Evolutionary conservation across 495 filamentous ascomycete genomes (phyloP).

Genomic region (Poronia punctata): DNA sequence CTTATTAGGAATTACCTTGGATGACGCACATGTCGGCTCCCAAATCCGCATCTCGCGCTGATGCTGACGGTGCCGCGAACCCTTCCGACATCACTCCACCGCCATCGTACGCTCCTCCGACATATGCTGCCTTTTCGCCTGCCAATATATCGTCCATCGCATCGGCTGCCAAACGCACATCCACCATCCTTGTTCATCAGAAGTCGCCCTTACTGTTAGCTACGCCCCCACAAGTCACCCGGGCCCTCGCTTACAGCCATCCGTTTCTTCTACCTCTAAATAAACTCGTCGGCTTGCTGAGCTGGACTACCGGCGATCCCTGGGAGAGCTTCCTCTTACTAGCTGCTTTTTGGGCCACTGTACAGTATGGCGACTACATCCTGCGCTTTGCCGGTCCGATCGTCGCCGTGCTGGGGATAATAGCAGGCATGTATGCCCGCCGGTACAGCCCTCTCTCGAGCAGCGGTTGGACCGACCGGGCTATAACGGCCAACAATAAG

Average conservation of each 20-base stretch:
- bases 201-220: conserved; percentile 90
- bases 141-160: conserved; percentile 59
- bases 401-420: conserved; percentile 67
- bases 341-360: conserved; percentile 72
- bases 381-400: conserved; percentile 77
- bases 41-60: conserved; percentile 20
- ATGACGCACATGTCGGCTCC: conserved; percentile 44
- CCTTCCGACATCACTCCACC: conserved; percentile 28
- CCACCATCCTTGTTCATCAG: conserved; percentile 89
- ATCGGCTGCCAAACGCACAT: conserved; percentile 66
- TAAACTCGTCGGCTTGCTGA: conserved; percentile 71
- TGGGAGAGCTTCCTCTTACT: conserved; percentile 96
- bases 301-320: conserved; percentile 87
- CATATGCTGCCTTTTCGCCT: conserved; percentile 81
- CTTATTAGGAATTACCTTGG: conserved; percentile 39
- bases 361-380: conserved; percentile 77
- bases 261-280: conserved; percentile 86
- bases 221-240: conserved; percentile 87
- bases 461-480: conserved; percentile 58
- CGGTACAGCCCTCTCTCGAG: conserved; percentile 87
- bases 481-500: conserved; percentile 14
- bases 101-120: conserved; percentile 52
- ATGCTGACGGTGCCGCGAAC: conserved; percentile 16
- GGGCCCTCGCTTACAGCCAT: conserved; percentile 88
- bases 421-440: conserved; percentile 86